These are phyloP conservation scores for Sanghuangporus sanghuang DNA, from an alignment of 1,284 basidiomycete species.

Conservation along the genomic window DNA sequence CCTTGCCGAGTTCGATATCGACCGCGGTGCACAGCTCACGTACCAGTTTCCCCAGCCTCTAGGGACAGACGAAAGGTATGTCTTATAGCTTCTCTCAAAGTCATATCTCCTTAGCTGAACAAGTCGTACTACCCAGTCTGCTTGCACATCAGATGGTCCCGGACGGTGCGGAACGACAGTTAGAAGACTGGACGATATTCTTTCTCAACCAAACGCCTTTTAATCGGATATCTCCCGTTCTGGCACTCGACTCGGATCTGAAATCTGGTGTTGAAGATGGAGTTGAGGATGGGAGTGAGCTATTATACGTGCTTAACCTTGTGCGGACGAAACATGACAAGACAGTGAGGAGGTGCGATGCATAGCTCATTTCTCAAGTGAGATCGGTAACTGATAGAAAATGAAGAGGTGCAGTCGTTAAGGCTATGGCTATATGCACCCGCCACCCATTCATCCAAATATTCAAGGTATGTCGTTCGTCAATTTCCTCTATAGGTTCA, in stretches of 20 bases:
- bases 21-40: constrained; percentile 84
- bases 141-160: constrained; percentile 98
- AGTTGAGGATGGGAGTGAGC: constrained; percentile 41
- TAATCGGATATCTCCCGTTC: constrained; percentile 80
- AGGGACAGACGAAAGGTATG: constrained; percentile 88
- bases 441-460: constrained; percentile 95
- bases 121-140: constrained; percentile 45
- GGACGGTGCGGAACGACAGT: constrained; percentile 91
- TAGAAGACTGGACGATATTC: constrained; percentile 98
- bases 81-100: constrained; percentile 1
- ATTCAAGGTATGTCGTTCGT: constrained; percentile 73
- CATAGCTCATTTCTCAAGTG: background rate
- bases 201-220: constrained; percentile 91
- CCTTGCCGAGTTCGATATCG: constrained; percentile 94
- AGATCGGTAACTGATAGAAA: background rate
- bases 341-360: constrained; percentile 69
- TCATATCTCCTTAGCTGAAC: background rate
- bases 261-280: constrained; percentile 33
- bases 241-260: constrained; percentile 57
- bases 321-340: constrained; percentile 96
- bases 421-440: constrained; percentile 95
- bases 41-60: constrained; percentile 93
- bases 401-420: constrained; percentile 85
- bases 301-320: constrained; percentile 90
- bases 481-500: background rate